Evolutionary conservation across 1,284 basidiomycete species (phyloP).

Genomic region (Irpex sp.): DNA sequence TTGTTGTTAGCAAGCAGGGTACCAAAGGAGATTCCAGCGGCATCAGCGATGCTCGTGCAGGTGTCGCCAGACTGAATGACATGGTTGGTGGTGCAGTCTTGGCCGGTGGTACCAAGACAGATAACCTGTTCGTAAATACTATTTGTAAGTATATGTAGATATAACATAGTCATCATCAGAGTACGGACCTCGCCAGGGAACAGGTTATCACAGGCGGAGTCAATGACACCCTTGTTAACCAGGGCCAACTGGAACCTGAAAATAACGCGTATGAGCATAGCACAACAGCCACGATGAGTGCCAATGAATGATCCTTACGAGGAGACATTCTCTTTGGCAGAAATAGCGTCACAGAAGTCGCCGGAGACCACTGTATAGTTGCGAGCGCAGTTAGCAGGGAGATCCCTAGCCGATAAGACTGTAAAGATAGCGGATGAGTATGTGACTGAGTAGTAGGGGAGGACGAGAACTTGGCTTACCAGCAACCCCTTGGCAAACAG

Average conservation of each 20-base stretch:
- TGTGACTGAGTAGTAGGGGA: no score
- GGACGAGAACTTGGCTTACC: no score
- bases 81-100: conserved; percentile 26
- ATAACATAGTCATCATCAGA: neutral
- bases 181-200: conserved; percentile 30
- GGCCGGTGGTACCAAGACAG: conserved; percentile 41
- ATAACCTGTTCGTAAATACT: conserved; percentile 15
- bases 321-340: conserved; percentile 56
- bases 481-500: no score
- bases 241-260: conserved; percentile 63
- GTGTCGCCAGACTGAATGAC: conserved; percentile 30
- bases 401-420: conserved; percentile 1
- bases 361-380: conserved; percentile 51
- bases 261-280: neutral
- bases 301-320: conserved; percentile 38
- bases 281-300: neutral
- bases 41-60: conserved; percentile 11
- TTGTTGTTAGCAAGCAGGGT: conserved; percentile 50
- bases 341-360: conserved; percentile 68
- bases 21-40: conserved; percentile 5
- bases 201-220: conserved; percentile 54
- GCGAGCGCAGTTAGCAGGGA: conserved; percentile 43
- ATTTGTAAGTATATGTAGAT: no score
- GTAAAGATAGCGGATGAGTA: no score
- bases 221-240: conserved; percentile 47